Percentiles rank a stretch among this genome's conserved stretches.
Evolutionary conservation across 306 rosid species (phyloP).

Genomic region (Cucumis hystrix): DNA sequence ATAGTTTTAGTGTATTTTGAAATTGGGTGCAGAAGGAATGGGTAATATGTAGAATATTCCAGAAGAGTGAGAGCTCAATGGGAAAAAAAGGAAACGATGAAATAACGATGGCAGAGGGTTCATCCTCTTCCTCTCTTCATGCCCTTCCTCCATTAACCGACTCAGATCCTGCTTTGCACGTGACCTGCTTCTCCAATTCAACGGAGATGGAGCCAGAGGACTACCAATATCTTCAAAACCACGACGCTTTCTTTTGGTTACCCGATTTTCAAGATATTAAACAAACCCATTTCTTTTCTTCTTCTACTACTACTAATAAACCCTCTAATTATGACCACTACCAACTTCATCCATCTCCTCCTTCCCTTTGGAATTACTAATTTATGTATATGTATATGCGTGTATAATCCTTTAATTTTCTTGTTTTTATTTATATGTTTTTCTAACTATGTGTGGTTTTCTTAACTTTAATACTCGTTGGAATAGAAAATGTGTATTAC

Average conservation of each 20-base stretch:
- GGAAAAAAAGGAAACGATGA: slow-evolving; percentile 31
- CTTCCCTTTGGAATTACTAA: neutral
- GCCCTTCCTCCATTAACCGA: slow-evolving; percentile 53
- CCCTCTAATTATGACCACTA: no score
- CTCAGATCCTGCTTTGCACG: slow-evolving; percentile 36
- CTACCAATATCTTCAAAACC: neutral
- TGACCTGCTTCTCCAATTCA: slow-evolving; percentile 57
- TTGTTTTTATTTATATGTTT: neutral
- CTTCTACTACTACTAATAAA: no score
- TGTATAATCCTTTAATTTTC: no score
- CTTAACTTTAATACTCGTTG: no score
- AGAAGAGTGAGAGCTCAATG: slow-evolving; percentile 18
- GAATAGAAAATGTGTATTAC: no score
- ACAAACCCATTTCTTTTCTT: slow-evolving; percentile 1
- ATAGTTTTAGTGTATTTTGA: no score
- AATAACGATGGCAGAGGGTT: neutral
- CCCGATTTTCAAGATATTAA: slow-evolving; percentile 4
- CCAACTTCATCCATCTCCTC: neutral
- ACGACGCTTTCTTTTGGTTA: slow-evolving; percentile 10
- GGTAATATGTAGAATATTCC: slow-evolving; percentile 65
- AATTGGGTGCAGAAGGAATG: slow-evolving; percentile 52
- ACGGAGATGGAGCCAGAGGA: slow-evolving; percentile 13
- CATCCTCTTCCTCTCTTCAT: slow-evolving; percentile 1
- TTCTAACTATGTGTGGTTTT: no score
- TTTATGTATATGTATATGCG: no score